A percentile compares a stretch with the other conserved stretches of the same genome.
Evolutionary conservation across 1,284 basidiomycete genomes (phyloP).

Genomic region (Trametes sp.): DNA sequence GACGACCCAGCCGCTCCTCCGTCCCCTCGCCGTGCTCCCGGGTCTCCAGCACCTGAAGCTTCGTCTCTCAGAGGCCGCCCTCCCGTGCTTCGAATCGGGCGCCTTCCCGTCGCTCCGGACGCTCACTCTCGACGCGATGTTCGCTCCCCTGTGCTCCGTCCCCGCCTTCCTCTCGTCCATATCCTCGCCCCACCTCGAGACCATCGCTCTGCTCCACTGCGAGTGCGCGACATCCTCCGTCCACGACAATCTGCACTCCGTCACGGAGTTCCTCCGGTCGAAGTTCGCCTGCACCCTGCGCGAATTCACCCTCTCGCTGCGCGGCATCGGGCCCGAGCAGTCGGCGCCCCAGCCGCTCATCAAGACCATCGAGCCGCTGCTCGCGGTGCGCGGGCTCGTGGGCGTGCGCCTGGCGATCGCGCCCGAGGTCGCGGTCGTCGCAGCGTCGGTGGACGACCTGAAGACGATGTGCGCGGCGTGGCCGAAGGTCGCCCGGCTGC

Average conservation of each 20-base stretch:
- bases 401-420: constrained; percentile 18
- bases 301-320: constrained; percentile 16
- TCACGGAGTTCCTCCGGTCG: constrained; percentile 17
- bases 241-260: constrained; percentile 11
- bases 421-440: constrained; percentile 11
- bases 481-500: constrained; percentile 21
- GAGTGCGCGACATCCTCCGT: constrained; percentile 8
- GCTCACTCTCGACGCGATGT: constrained; percentile 25
- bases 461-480: constrained; percentile 24
- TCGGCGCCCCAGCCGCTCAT: constrained; percentile 13
- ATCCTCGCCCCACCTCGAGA: constrained; percentile 15
- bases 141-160: constrained; percentile 11
- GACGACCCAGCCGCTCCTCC: constrained; percentile 9
- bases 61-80: constrained; percentile 5
- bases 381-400: constrained; percentile 22
- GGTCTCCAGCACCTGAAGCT: constrained; percentile 19
- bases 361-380: constrained; percentile 20
- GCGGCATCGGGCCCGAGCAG: constrained; percentile 5
- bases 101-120: constrained; percentile 23
- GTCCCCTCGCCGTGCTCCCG: constrained; percentile 11
- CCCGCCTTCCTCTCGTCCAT: constrained; percentile 18
- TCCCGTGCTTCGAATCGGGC: neutral
- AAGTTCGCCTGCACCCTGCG: constrained; percentile 16
- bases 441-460: constrained; percentile 20
- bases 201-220: constrained; percentile 22